Evolutionary conservation across 129 eudicot genomes (phyloP).

Genomic region (Tagetes erecta): DNA sequence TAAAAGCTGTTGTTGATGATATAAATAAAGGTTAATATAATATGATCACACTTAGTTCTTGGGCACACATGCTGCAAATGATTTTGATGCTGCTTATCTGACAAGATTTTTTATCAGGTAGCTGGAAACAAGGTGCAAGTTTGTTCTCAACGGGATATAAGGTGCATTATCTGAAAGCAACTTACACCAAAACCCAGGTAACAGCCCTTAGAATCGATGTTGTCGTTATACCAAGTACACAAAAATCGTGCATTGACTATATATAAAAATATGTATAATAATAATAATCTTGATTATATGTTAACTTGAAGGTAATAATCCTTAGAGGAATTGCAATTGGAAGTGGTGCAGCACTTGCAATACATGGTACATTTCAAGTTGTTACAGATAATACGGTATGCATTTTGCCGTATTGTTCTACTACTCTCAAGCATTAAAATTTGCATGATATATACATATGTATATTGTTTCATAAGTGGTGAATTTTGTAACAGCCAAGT

Average conservation of each 20-base stretch:
- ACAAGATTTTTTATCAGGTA: conserved; percentile 43
- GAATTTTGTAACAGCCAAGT: too few relatives aligned
- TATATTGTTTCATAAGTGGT: not conserved
- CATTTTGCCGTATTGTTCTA: conserved; percentile 10
- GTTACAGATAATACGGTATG: conserved; percentile 93
- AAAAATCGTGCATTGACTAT: not conserved
- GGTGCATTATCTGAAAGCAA: conserved; percentile 72
- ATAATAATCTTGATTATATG: not conserved
- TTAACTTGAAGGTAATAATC: conserved; percentile 58
- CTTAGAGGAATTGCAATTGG: conserved; percentile 90
- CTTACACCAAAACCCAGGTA: conserved; percentile 79
- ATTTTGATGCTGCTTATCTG: not conserved
- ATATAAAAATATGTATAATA: not conserved
- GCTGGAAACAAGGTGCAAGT: conserved; percentile 67
- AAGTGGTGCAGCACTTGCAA: conserved; percentile 83
- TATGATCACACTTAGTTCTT: not conserved
- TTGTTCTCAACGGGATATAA: conserved; percentile 62
- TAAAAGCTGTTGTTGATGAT: conserved; percentile 62
- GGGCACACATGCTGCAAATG: not conserved
- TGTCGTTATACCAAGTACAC: conserved; percentile 2
- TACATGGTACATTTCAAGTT: conserved; percentile 92
- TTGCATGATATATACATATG: not conserved
- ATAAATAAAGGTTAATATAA: conserved; percentile 48
- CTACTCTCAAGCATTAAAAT: not conserved
- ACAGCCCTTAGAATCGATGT: not conserved